Percentiles rank a stretch among this genome's conserved stretches.
Conservation (phyloP, 805 yeast genomes). For the Lachancea dasiensis region DNA sequence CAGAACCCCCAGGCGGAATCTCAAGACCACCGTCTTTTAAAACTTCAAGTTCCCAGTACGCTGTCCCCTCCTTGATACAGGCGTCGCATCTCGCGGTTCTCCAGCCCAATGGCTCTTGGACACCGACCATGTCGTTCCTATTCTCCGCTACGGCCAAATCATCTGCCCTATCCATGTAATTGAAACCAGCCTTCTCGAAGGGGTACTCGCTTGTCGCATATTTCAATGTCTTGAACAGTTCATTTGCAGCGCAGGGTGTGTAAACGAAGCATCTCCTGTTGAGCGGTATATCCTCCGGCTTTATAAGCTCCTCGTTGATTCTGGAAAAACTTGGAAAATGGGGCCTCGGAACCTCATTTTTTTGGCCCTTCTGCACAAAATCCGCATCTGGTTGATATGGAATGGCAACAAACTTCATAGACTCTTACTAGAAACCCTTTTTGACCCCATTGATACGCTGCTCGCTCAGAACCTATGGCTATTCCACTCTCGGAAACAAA, state of each 20-base stretch:
- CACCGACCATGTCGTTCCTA: slow-evolving; percentile 31
- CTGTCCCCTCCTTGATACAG: slow-evolving; percentile 68
- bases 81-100: slow-evolving; percentile 69
- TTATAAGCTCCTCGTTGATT: slow-evolving; percentile 13
- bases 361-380: slow-evolving; percentile 14
- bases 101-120: slow-evolving; percentile 71
- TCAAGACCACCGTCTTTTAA: slow-evolving; percentile 30
- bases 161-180: slow-evolving; percentile 52
- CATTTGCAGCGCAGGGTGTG: slow-evolving; percentile 69
- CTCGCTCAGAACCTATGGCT: too few relatives aligned
- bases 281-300: slow-evolving; percentile 69
- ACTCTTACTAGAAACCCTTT: neutral
- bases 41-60: slow-evolving; percentile 74
- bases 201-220: slow-evolving; percentile 71
- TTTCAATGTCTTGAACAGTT: slow-evolving; percentile 46
- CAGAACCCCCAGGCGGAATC: slow-evolving; percentile 28
- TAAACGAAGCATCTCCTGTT: slow-evolving; percentile 80
- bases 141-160: slow-evolving; percentile 41
- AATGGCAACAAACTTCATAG: slow-evolving; percentile 27
- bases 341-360: slow-evolving; percentile 14
- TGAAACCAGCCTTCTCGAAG: slow-evolving; percentile 38
- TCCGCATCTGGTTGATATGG: slow-evolving; percentile 27
- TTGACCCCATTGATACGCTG: too few relatives aligned
- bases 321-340: slow-evolving; percentile 19
- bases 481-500: too few relatives aligned